A percentile compares a stretch with the other conserved stretches of the same genome.
Conservation (phyloP, 495 filamentous ascomycete genomes). For the Amorphotheca resinae region DNA sequence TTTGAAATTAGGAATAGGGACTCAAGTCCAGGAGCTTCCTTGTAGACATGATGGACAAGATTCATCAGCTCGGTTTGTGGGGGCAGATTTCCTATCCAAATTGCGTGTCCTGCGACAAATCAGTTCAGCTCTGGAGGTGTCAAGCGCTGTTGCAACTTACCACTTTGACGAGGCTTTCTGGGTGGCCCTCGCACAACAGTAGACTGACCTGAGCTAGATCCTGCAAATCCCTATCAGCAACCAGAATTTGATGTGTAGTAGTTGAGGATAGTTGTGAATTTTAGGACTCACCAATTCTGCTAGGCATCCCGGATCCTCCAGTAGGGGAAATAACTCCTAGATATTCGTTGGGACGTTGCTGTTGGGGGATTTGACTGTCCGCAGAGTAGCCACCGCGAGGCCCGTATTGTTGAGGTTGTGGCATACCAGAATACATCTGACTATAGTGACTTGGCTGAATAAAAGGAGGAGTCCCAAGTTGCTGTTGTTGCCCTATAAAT, state of each 20-base stretch:
- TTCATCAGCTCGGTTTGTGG: conserved; percentile 65
- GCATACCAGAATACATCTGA: conserved; percentile 7
- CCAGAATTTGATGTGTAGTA: neutral
- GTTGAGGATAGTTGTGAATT: neutral
- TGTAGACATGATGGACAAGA: conserved; percentile 84
- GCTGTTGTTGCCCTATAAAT: conserved; percentile 9
- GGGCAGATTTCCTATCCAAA: conserved; percentile 95
- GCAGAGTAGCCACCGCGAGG: conserved; percentile 4
- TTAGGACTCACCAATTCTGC: conserved; percentile 13
- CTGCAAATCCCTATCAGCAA: conserved; percentile 17
- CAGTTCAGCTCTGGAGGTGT: neutral
- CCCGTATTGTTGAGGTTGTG: conserved; percentile 5
- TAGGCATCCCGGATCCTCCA: conserved; percentile 1
- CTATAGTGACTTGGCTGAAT: conserved; percentile 9
- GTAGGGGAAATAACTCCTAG: neutral
- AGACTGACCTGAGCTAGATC: conserved; percentile 22
- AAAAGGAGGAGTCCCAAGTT: conserved; percentile 7
- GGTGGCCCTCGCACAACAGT: conserved; percentile 72
- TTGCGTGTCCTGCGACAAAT: conserved; percentile 66
- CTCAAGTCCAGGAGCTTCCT: conserved; percentile 65
- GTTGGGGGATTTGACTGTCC: conserved; percentile 5
- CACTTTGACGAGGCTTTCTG: conserved; percentile 51
- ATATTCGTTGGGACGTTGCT: conserved; percentile 8
- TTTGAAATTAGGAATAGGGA: conserved; percentile 93
- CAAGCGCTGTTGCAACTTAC: conserved; percentile 7